Conservation (phyloP, 768 basidiomycete genomes). For the Gymnopilus junonius region DNA sequence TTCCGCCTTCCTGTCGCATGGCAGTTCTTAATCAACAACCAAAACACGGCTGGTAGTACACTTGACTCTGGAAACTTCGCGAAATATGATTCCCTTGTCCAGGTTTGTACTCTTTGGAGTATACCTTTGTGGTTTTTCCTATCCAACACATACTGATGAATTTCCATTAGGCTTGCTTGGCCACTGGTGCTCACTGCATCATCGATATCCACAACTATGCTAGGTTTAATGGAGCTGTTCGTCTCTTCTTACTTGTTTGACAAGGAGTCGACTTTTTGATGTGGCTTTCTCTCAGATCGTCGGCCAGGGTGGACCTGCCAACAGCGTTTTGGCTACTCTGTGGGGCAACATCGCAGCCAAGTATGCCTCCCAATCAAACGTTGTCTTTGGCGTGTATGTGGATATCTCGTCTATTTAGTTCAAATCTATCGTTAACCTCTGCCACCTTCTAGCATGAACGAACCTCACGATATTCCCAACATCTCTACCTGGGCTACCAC, state of each 20-base stretch:
- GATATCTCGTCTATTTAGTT: neutral
- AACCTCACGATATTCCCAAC: conserved; percentile 61
- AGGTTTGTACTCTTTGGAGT: conserved; percentile 33
- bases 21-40: conserved; percentile 51
- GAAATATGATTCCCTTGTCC: conserved; percentile 55
- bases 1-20: conserved; percentile 67
- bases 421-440: neutral
- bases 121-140: neutral
- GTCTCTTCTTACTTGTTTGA: neutral
- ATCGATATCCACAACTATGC: conserved; percentile 69
- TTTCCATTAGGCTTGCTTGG: conserved; percentile 39
- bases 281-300: conserved; percentile 42
- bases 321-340: conserved; percentile 54
- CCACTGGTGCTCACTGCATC: conserved; percentile 54
- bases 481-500: conserved; percentile 52
- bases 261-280: neutral
- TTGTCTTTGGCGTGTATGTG: conserved; percentile 55
- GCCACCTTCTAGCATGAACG: conserved; percentile 53
- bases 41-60: conserved; percentile 37
- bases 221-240: conserved; percentile 50
- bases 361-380: conserved; percentile 43
- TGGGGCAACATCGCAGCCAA: conserved; percentile 58
- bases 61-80: conserved; percentile 48
- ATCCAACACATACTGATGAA: neutral
- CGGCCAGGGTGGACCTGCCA: conserved; percentile 64